A percentile compares a stretch with the other conserved stretches of the same genome.
Conservation (phyloP, 768 basidiomycete genomes). For the Leucocoprinus birnbaumii region DNA sequence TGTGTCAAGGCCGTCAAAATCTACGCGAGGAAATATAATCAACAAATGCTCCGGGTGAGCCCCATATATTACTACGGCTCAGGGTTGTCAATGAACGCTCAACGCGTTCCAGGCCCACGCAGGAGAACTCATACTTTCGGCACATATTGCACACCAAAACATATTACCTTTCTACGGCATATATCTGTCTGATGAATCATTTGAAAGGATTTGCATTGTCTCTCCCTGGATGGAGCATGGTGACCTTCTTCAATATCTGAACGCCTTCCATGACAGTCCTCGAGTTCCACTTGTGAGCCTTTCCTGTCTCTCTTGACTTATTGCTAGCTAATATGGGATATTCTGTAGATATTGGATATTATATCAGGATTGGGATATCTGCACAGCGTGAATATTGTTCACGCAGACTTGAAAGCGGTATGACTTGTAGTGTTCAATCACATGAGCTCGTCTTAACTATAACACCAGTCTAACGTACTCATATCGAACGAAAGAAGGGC, state of each 20-base stretch:
- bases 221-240: slow-evolving; percentile 21
- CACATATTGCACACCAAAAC: slow-evolving; percentile 27
- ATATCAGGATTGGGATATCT: background rate
- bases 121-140: slow-evolving; percentile 30
- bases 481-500: background rate
- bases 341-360: slow-evolving; percentile 5
- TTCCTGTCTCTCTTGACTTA: too few species aligned
- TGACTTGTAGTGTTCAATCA: too few species aligned
- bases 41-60: background rate
- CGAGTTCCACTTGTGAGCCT: slow-evolving; percentile 14
- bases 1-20: slow-evolving; percentile 7
- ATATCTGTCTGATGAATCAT: slow-evolving; percentile 12
- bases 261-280: slow-evolving; percentile 6
- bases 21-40: background rate
- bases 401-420: slow-evolving; percentile 5
- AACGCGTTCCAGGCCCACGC: background rate
- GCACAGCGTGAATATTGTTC: background rate
- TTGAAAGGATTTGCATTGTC: slow-evolving; percentile 13
- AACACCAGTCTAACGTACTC: slow-evolving; percentile 1
- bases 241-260: slow-evolving; percentile 14
- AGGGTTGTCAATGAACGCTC: too few species aligned
- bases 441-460: too few species aligned
- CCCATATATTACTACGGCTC: background rate
- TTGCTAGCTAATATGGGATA: too few species aligned
- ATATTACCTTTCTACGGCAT: slow-evolving; percentile 33